These are phyloP conservation scores for Perilla frutescens DNA, from an alignment of 257 asterid genomes.

Conservation along the genomic window DNA sequence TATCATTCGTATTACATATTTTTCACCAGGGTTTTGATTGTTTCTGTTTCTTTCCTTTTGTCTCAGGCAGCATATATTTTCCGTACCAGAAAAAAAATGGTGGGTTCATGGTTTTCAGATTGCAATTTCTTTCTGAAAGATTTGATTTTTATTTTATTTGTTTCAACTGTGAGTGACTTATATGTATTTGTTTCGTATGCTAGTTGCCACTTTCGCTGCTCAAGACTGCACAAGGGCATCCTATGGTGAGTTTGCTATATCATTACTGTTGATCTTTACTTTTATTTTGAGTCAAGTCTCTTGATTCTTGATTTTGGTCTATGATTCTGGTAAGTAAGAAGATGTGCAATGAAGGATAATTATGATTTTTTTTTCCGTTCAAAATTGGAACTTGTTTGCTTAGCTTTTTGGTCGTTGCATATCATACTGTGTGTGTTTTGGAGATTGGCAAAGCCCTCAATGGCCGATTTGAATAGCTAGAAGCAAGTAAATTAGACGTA, in stretches of 20 bases:
- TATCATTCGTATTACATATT: background rate
- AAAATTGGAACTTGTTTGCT: background rate
- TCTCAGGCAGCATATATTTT: background rate
- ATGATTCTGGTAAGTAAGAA: background rate
- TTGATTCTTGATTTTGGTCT: background rate
- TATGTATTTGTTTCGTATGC: background rate
- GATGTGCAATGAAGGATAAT: background rate
- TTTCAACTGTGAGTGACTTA: background rate
- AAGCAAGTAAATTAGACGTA: background rate
- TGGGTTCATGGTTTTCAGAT: background rate
- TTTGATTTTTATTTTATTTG: background rate
- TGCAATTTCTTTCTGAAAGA: background rate
- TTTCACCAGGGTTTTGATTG: background rate
- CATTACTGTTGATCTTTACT: background rate
- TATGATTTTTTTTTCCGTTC: background rate
- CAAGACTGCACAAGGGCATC: conserved; percentile 79
- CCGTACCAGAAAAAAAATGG: background rate
- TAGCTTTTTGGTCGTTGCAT: conserved; percentile 2
- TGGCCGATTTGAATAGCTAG: background rate
- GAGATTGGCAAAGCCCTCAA: background rate
- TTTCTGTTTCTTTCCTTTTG: background rate
- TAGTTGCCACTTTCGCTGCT: conserved; percentile 75
- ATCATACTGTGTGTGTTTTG: background rate
- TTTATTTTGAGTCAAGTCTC: background rate
- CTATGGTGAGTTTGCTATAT: conserved; percentile 51